A percentile compares a stretch with the other conserved stretches of the same genome.
Conservation (phyloP, 2,329 filamentous ascomycete species). For the Penicillium sp. region DNA sequence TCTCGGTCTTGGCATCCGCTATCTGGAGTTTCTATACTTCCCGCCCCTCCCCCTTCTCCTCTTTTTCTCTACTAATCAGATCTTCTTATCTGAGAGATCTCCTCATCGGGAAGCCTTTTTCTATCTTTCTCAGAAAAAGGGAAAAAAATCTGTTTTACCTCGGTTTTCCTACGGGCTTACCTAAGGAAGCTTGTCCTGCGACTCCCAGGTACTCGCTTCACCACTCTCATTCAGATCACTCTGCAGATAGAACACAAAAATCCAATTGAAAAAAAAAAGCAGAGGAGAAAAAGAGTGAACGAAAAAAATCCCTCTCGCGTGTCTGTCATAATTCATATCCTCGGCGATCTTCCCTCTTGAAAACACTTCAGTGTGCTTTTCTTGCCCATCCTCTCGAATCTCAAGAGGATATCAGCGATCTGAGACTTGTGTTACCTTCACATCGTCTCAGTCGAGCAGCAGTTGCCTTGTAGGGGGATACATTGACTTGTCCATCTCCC, state of each 20-base stretch:
- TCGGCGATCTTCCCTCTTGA: slow-evolving; percentile 16
- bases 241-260: slow-evolving; percentile 25
- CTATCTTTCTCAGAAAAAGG: slow-evolving; percentile 12
- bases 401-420: slow-evolving; percentile 5
- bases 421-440: slow-evolving; percentile 12
- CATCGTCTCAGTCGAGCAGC: slow-evolving; percentile 11
- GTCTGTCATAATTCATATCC: slow-evolving; percentile 2
- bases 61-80: slow-evolving; percentile 22
- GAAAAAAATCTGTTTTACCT: slow-evolving; percentile 13
- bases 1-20: slow-evolving; percentile 39
- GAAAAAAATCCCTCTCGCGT: slow-evolving; percentile 4
- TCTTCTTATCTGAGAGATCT: slow-evolving; percentile 3
- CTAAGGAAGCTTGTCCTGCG: slow-evolving; percentile 14
- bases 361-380: slow-evolving; percentile 41
- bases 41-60: slow-evolving; percentile 26
- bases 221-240: slow-evolving; percentile 27
- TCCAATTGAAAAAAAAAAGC: slow-evolving; percentile 16
- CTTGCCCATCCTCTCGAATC: slow-evolving; percentile 15
- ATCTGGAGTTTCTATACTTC: slow-evolving; percentile 29
- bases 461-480: slow-evolving; percentile 62
- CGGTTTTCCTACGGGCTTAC: slow-evolving; percentile 11
- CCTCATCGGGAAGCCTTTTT: not conserved
- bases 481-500: slow-evolving; percentile 98
- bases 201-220: slow-evolving; percentile 13
- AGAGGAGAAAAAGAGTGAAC: slow-evolving; percentile 14